Evolutionary conservation across 371 early-diverging fungal species (phyloP).

Genomic region (Mucor mucedo): DNA sequence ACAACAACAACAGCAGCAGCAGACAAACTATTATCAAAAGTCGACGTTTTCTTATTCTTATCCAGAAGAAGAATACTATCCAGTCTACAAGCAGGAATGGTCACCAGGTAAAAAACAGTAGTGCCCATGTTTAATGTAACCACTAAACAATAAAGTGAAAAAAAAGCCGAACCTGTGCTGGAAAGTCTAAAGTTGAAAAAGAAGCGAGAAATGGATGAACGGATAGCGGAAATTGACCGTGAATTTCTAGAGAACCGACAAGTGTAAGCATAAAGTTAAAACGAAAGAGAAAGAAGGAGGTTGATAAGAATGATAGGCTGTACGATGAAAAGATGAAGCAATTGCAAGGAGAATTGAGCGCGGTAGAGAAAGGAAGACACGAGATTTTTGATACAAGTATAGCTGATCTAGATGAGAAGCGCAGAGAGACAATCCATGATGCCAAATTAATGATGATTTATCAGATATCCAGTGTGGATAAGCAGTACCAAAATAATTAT

Average conservation of each 20-base stretch:
- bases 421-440: constrained; percentile 19
- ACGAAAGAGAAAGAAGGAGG: too few species aligned
- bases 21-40: not conserved
- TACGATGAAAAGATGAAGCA: constrained; percentile 26
- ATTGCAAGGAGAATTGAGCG: constrained; percentile 17
- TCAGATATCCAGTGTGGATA: constrained; percentile 25
- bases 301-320: constrained; percentile 9
- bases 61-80: constrained; percentile 9
- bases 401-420: constrained; percentile 15
- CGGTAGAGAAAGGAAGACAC: constrained; percentile 17
- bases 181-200: constrained; percentile 13
- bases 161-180: not conserved
- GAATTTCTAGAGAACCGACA: constrained; percentile 29
- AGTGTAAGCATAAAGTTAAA: constrained; percentile 8
- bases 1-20: not conserved
- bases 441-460: constrained; percentile 29
- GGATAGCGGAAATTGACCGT: constrained; percentile 18
- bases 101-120: constrained; percentile 1
- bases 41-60: too few species aligned
- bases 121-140: too few species aligned
- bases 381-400: constrained; percentile 6
- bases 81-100: constrained; percentile 7
- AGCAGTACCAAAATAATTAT: not conserved
- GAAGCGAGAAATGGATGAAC: constrained; percentile 21
- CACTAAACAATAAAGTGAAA: too few species aligned